Evolutionary conservation across 2,329 filamentous ascomycete genomes (phyloP), one percentile per base, ranked within the genome.

Genomic region (Rutstroemia sp.): DNA sequence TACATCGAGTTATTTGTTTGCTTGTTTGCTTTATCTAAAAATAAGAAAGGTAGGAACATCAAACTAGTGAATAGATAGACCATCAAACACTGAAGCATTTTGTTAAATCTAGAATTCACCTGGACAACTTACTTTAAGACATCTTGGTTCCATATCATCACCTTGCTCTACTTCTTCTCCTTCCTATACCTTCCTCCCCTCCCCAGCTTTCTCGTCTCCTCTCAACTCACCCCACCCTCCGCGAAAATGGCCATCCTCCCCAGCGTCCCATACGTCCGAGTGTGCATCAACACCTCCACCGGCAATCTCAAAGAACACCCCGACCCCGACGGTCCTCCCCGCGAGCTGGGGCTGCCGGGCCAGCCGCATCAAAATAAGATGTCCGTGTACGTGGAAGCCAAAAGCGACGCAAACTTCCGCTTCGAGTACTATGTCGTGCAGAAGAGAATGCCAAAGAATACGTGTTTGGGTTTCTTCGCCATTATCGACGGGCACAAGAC

Each of bases 401-500:
- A 27, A 9, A 27, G 38, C 2, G 21, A 21, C 16, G 18, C 12
- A 6, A 19, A 18, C 6, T 56, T 56, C 37, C 30, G 42, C 4
- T 34, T 56, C 3, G 30, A 52, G 16, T 46, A 52, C 18, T 21
- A 27, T 16, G 23, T 56, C 9, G 16, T 42, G 10, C 9, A 5
- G 12, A 50, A n/a, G 14, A 44, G 50, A 25, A 21, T 39, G 16
- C 49, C 34, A 23, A 39, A 41, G 47, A 23, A 47, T 12, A 14
- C 12, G 10, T 46, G 41, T 16, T 12, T 56, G 9, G 54, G 49
- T 0, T 52, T 56, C 23, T 56, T 21, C 16, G 54, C 49, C n/a
- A 23, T 18, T 6, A 19, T 56, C 23, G 54, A 56, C 30, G 54
- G 54, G 2, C 52, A 21, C 5, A n/a, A n/a, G 9, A 53, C 51